Percentiles rank a stretch among this genome's conserved stretches.
Evolutionary conservation across 2,329 filamentous ascomycete species (phyloP).

Genomic region (Fusarium udum): DNA sequence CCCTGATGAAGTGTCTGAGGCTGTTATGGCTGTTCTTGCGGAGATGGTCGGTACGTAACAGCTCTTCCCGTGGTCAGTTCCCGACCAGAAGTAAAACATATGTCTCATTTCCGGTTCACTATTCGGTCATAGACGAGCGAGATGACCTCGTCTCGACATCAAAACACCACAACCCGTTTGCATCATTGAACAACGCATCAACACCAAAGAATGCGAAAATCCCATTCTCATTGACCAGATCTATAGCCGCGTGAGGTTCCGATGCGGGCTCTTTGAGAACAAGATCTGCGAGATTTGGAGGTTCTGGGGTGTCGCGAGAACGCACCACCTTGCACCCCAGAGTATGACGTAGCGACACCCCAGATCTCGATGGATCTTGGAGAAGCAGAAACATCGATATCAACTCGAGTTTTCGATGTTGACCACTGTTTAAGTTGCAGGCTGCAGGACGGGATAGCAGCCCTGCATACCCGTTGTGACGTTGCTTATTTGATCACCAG

Average conservation of each 20-base stretch:
- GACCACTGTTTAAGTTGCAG: background rate
- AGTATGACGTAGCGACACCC: slow-evolving; percentile 38
- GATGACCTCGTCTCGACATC: slow-evolving; percentile 6
- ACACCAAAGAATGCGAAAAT: background rate
- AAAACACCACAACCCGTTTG: background rate
- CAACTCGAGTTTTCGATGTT: slow-evolving; percentile 20
- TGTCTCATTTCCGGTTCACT: slow-evolving; percentile 1
- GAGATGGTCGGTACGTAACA: background rate
- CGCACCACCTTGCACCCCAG: slow-evolving; percentile 25
- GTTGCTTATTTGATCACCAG: slow-evolving; percentile 24
- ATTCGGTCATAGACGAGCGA: slow-evolving; percentile 8
- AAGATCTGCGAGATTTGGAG: slow-evolving; percentile 17
- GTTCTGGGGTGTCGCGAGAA: slow-evolving; percentile 26
- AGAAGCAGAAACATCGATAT: slow-evolving; percentile 12
- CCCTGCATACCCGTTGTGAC: slow-evolving; percentile 31
- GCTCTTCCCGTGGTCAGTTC: background rate
- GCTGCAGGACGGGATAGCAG: slow-evolving; percentile 3
- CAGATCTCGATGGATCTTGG: slow-evolving; percentile 35
- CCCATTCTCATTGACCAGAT: background rate
- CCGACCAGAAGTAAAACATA: background rate
- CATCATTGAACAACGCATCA: slow-evolving; percentile 11
- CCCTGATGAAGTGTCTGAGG: background rate
- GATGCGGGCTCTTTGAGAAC: background rate
- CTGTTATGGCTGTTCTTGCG: background rate
- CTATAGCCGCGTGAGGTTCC: slow-evolving; percentile 18